Evolutionary conservation across 2,329 filamentous ascomycete genomes (phyloP), one percentile per base, ranked within the genome.

Genomic region (Ramularia endophylla): DNA sequence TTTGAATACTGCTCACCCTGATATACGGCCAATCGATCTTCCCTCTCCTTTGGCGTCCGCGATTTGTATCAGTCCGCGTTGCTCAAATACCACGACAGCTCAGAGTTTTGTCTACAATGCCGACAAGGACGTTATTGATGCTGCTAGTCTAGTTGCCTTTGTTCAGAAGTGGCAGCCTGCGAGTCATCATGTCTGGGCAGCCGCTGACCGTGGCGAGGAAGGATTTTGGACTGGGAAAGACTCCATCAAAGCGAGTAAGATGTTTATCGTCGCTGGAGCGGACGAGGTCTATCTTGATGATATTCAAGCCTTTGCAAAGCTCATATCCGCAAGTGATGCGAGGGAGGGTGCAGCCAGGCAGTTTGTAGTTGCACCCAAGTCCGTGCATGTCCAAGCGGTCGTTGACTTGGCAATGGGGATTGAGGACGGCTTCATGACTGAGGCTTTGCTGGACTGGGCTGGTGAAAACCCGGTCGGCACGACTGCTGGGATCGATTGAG

Each of bases 361-460:
- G n/a, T 38, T 29, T n/a, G n/a, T 38, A 27, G 36, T 27, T 8
- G 25, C 31, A 19, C 11, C 17, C 16, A 19, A n/a, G 2, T 17
- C 17, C 12, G 31, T 34, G 31, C 31, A 34, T 34, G 31, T 34
- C 5, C 31, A 34, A 19, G 17, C 16, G n/a, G 31, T 34, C 8
- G 17, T 34, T 17, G 31, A 34, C 19, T 12, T 17, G 13, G 31
- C 31, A 12, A 19, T 13, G 11, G 31, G 31, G 8, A 17, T 18
- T 12, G 19, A 12, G 31, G 22, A 25, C 11, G 22, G 22, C 6
- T 25, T 25, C 22, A 25, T 25, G 22, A 25, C 22, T 11, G 11
- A 25, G 11, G 22, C 22, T 25, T 11, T 25, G 6, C 6, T 25
- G 22, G 11, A 25, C 22, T 25, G 22, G 22, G 22, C 22, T 25